phyloP scores from a whole-genome alignment of 441 rosid genomes.

The Pelargonium cotyledonis region DNA sequence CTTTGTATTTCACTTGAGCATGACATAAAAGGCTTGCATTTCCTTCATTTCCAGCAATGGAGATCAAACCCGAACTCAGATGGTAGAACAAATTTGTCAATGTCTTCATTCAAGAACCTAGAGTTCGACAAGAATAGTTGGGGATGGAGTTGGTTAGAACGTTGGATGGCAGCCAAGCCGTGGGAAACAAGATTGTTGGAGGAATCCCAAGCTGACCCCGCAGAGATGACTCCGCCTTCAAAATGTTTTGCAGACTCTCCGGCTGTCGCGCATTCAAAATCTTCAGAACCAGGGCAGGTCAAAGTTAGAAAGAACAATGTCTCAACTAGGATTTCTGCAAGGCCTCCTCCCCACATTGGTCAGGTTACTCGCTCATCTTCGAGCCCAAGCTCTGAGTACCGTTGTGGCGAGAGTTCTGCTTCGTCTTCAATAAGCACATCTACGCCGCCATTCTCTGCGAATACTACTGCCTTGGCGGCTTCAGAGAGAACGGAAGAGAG shows the following conservation, averaged over 20 bases:
- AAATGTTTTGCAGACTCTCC: conserved; percentile 24
- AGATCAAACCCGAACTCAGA: conserved; percentile 43
- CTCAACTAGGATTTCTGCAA: conserved; percentile 67
- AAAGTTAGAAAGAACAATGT: conserved; percentile 69
- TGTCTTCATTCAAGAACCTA: conserved; percentile 48
- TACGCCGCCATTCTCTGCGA: conserved; percentile 53
- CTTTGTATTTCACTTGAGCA: not conserved
- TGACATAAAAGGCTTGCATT: too few relatives aligned
- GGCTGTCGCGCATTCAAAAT: conserved; percentile 30
- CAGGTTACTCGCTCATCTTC: conserved; percentile 52
- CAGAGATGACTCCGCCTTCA: conserved; percentile 35
- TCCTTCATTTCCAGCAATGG: conserved; percentile 51
- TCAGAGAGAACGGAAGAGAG: conserved; percentile 47
- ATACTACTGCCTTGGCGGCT: too few relatives aligned
- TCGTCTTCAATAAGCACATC: conserved; percentile 74
- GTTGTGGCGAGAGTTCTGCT: conserved; percentile 60
- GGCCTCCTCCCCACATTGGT: conserved; percentile 52
- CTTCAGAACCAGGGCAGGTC: conserved; percentile 39
- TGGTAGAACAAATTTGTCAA: conserved; percentile 24
- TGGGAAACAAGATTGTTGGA: conserved; percentile 88
- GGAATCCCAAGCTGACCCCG: conserved; percentile 28
- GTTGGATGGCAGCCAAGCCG: conserved; percentile 94
- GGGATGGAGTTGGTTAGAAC: conserved; percentile 99
- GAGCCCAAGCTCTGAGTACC: conserved; percentile 68
- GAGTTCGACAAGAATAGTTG: conserved; percentile 72